Conservation (phyloP, 495 filamentous ascomycete genomes). For the Venustampulla echinocandica region DNA sequence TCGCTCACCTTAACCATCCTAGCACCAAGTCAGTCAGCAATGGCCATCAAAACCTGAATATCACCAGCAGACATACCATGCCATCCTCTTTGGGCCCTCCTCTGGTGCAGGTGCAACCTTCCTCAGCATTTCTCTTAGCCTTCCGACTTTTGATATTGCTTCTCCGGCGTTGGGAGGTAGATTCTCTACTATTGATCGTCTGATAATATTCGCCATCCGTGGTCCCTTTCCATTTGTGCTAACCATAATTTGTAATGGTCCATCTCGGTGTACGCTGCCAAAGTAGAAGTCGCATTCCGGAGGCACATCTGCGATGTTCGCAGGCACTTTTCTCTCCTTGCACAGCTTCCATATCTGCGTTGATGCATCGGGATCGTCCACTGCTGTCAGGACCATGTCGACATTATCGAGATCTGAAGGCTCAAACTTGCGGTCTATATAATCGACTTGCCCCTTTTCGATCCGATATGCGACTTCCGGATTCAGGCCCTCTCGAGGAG, state of each 20-base stretch:
- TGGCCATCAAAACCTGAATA: neutral
- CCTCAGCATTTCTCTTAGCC: slow-evolving; percentile 68
- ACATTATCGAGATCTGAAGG: slow-evolving; percentile 68
- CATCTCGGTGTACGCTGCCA: slow-evolving; percentile 88
- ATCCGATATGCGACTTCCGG: slow-evolving; percentile 80
- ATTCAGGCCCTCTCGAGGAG: slow-evolving; percentile 71
- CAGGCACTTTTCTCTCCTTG: slow-evolving; percentile 72
- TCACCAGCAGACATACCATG: slow-evolving; percentile 50
- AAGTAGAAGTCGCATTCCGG: slow-evolving; percentile 98
- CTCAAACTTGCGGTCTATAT: slow-evolving; percentile 74
- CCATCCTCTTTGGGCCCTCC: slow-evolving; percentile 85
- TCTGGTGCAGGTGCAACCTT: slow-evolving; percentile 60
- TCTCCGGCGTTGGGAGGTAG: slow-evolving; percentile 70
- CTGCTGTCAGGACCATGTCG: slow-evolving; percentile 83
- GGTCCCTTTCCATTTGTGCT: slow-evolving; percentile 96
- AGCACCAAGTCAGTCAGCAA: slow-evolving; percentile 5
- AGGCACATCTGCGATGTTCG: slow-evolving; percentile 95
- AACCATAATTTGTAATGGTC: slow-evolving; percentile 95
- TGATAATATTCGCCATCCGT: slow-evolving; percentile 76
- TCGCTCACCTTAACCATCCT: slow-evolving; percentile 92
- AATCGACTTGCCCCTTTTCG: slow-evolving; percentile 58
- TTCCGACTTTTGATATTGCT: slow-evolving; percentile 76
- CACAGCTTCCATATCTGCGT: slow-evolving; percentile 86
- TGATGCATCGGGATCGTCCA: slow-evolving; percentile 85
- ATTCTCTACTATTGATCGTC: slow-evolving; percentile 68